Base-by-base conservation (phyloP, 495 filamentous ascomycete species). In the Platismatia glauca region DNA sequence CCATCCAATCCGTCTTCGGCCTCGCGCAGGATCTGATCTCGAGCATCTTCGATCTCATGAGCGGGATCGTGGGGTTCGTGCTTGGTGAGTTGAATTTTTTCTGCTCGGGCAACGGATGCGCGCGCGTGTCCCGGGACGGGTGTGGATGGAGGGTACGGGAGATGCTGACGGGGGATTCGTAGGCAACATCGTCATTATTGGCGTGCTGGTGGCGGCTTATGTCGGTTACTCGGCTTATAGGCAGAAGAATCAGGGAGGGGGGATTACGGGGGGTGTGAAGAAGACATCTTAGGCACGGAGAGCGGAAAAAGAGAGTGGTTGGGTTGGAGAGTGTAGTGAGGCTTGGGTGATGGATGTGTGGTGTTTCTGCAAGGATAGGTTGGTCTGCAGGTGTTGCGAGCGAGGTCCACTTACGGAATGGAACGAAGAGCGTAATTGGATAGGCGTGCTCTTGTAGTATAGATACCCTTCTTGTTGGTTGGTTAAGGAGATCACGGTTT, bases 181-280 rank as follows among this genome's bases (percentile, higher is more conserved):
- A 79, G 77, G 73, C 67, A 83, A 82, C 64, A 72, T 82, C 66
- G 69, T 81, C 41, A 74, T 85, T 59, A 71, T 85, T 39, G 76
- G 73, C 22, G 78, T 77, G 46, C 41, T 79, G 7, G 70, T 80
- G 8, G 75, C 77, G 20, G 73, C 62, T 15, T 75, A 82, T 63
- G 70, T 79, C 29, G 67, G 69, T 16, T 78, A 75, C 39, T 58
- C 73, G 41, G 61, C 73, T 13, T 78, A 78, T 57, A 59, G 60
- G 52, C 61, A 72, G 38, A 75, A 77, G 67, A 61, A 62, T 43
- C 57, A 60, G 13, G 63, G 63, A 15, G 52, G 63, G 4, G 61
- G 61, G 38, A 60, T 62, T 48, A 55, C 57, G 15, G 67, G 55
- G 12, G 44, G 67, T n/a, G 63, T 62, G 55, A 70, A 67, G 63